Conservation (phyloP, 2,329 filamentous ascomycete genomes). For the Leptographium galeiforme region DNA sequence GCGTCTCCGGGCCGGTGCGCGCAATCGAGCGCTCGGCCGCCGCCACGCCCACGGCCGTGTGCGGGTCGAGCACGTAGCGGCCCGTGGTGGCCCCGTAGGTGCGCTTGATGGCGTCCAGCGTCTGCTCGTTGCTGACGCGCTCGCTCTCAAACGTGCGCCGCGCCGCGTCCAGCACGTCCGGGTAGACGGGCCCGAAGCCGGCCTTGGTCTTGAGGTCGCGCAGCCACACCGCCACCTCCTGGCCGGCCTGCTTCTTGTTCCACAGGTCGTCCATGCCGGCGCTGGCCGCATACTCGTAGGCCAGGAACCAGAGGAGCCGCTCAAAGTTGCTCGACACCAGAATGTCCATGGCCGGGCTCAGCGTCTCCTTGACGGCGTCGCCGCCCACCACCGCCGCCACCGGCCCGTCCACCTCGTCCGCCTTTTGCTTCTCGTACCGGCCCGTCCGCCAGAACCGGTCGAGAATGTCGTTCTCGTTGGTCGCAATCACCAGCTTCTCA, state of each 20-base stretch:
- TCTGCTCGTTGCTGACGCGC: slow-evolving; percentile 52
- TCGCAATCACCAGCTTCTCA: slow-evolving; percentile 76
- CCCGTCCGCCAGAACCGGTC: slow-evolving; percentile 90
- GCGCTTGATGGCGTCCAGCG: slow-evolving; percentile 49
- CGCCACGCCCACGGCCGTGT: slow-evolving; percentile 76
- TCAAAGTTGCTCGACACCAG: slow-evolving; percentile 95
- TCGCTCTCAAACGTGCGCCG: slow-evolving; percentile 71
- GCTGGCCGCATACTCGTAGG: slow-evolving; percentile 47
- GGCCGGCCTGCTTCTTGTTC: slow-evolving; percentile 56
- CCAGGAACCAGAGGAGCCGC: slow-evolving; percentile 84
- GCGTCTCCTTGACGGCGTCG: slow-evolving; percentile 70
- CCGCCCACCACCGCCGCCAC: slow-evolving; percentile 33
- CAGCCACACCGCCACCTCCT: slow-evolving; percentile 69
- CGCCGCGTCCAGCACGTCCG: slow-evolving; percentile 57
- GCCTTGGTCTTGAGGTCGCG: slow-evolving; percentile 66
- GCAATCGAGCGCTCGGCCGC: slow-evolving; percentile 58
- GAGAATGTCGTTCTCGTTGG: slow-evolving; percentile 95
- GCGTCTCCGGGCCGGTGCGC: slow-evolving; percentile 35
- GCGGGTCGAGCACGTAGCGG: slow-evolving; percentile 77
- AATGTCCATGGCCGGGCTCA: slow-evolving; percentile 95
- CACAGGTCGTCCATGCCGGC: slow-evolving; percentile 50
- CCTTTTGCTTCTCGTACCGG: slow-evolving; percentile 60
- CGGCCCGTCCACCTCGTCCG: background rate
- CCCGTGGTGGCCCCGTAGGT: slow-evolving; percentile 28
- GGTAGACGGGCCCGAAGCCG: slow-evolving; percentile 66